These are phyloP conservation scores for Collariella sp. DNA, from an alignment of 495 filamentous ascomycete species.

Conservation along the genomic window DNA sequence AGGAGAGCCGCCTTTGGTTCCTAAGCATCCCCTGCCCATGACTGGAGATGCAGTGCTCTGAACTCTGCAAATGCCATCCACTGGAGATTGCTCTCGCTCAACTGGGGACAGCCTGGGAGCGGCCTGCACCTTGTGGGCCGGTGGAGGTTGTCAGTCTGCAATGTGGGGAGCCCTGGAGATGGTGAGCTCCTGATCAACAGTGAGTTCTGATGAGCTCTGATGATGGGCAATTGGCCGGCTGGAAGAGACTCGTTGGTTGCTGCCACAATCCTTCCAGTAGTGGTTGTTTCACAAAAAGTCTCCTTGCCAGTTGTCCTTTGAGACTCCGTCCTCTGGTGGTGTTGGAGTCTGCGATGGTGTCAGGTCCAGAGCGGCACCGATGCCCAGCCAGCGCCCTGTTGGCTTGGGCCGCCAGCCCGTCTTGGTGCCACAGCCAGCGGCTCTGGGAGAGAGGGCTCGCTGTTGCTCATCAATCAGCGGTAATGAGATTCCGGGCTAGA, in stretches of 20 bases:
- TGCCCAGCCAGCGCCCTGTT: neutral
- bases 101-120: neutral
- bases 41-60: constrained; percentile 4
- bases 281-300: no score
- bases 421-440: neutral
- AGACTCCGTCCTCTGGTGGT: neutral
- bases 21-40: constrained; percentile 18
- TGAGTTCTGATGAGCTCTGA: neutral
- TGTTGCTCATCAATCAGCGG: neutral
- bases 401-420: constrained; percentile 4
- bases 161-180: neutral
- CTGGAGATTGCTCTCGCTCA: neutral
- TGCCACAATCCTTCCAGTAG: no score
- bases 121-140: neutral
- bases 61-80: constrained; percentile 1
- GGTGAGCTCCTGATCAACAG: neutral
- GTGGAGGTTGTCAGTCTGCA: neutral
- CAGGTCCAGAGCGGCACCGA: neutral
- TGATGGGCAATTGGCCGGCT: no score
- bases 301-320: neutral
- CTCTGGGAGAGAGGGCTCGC: neutral
- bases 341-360: neutral
- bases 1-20: constrained; percentile 16
- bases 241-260: no score
- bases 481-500: no score